These are phyloP conservation scores for Naganishia onofrii DNA, from an alignment of 768 basidiomycete genomes.

Conservation along the genomic window DNA sequence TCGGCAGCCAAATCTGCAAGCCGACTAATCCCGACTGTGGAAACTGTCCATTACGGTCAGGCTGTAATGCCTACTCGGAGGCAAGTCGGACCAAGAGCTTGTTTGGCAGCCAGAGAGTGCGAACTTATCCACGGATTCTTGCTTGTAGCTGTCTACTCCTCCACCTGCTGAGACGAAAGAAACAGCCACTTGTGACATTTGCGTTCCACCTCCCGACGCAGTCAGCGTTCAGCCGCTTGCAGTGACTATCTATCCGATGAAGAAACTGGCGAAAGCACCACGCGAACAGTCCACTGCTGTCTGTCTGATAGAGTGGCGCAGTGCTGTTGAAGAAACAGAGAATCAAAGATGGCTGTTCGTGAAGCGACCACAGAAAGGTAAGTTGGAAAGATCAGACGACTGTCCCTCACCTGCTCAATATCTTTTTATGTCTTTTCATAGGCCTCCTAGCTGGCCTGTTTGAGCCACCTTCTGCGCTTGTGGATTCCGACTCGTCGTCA, in stretches of 20 bases:
- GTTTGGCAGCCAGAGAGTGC: too few species aligned
- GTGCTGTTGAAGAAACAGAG: slow-evolving; percentile 44
- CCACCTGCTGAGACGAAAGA: slow-evolving; percentile 17
- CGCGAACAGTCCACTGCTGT: slow-evolving; percentile 82
- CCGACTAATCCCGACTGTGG: slow-evolving; percentile 73
- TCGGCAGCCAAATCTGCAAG: slow-evolving; percentile 90
- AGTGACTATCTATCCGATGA: slow-evolving; percentile 85
- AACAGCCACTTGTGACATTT: slow-evolving; percentile 36
- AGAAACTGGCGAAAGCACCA: slow-evolving; percentile 72
- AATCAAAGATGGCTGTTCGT: slow-evolving; percentile 65
- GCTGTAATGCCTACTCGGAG: slow-evolving; percentile 67
- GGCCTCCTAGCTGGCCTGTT: slow-evolving; percentile 85
- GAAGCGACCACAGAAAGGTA: slow-evolving; percentile 79
- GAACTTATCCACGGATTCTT: background rate
- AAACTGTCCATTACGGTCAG: slow-evolving; percentile 66
- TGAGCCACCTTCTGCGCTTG: slow-evolving; percentile 64
- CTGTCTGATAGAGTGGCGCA: slow-evolving; percentile 75
- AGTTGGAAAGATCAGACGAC: slow-evolving; percentile 10
- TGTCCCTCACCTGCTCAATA: background rate
- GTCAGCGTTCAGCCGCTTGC: slow-evolving; percentile 33
- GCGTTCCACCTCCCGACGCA: slow-evolving; percentile 31
- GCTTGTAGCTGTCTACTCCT: background rate
- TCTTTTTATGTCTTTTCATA: slow-evolving; percentile 48
- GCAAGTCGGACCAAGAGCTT: slow-evolving; percentile 33
- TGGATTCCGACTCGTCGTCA: slow-evolving; percentile 36